A percentile compares a stretch with the other conserved stretches of the same genome.
Conservation (phyloP, 768 basidiomycete species). For the Lactarius hatsudake region DNA sequence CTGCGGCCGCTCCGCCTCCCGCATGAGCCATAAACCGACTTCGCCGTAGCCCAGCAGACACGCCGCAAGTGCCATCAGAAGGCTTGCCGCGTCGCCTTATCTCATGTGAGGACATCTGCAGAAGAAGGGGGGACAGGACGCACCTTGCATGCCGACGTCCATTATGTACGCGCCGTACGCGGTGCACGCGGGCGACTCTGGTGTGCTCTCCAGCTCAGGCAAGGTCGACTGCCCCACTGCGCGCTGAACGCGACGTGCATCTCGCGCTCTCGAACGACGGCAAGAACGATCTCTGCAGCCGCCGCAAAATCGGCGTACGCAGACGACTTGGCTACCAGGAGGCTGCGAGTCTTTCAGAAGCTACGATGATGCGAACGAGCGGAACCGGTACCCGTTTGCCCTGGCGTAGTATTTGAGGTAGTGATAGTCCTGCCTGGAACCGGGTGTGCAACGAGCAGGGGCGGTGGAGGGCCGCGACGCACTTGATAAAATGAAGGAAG, state of each 20-base stretch:
- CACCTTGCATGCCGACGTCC: constrained; percentile 71
- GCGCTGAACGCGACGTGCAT: constrained; percentile 74
- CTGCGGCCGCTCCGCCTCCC: constrained; percentile 44
- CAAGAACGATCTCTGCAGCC: constrained; percentile 60
- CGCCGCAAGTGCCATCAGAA: constrained; percentile 79
- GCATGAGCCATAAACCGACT: constrained; percentile 80
- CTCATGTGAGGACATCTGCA: neutral
- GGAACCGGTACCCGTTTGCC: constrained; percentile 58
- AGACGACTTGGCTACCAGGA: constrained; percentile 76
- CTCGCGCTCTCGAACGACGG: constrained; percentile 63
- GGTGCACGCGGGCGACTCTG: constrained; percentile 68
- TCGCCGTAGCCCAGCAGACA: constrained; percentile 93
- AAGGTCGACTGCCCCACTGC: constrained; percentile 60
- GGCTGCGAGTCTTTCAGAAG: constrained; percentile 37
- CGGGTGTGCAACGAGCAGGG: too few species aligned
- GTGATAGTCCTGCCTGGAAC: constrained; percentile 70
- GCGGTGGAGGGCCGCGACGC: constrained; percentile 26
- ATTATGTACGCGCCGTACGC: constrained; percentile 88
- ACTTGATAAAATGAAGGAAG: constrained; percentile 88
- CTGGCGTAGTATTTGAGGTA: constrained; percentile 84
- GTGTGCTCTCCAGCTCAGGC: constrained; percentile 59
- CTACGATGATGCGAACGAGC: too few species aligned
- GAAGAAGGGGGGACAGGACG: neutral
- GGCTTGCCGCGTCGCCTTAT: constrained; percentile 52
- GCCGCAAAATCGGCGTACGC: constrained; percentile 58